Percentiles rank a stretch among this genome's conserved stretches.
Conservation (phyloP, 1,284 basidiomycete species). For the Leccinum cinnamomeum region DNA sequence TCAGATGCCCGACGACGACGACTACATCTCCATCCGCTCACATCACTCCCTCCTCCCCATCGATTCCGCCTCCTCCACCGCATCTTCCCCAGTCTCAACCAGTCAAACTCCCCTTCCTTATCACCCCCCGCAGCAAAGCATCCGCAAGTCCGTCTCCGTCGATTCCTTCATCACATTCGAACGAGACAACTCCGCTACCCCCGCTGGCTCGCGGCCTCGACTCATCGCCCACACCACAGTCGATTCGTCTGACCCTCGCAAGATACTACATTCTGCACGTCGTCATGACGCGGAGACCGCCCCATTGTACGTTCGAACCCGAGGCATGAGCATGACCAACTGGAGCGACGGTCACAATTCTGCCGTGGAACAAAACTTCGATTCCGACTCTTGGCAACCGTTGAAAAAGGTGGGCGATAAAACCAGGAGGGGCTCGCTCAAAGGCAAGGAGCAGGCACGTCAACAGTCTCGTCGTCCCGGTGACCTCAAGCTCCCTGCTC, state of each 20-base stretch:
- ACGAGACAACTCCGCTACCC: conserved; percentile 37
- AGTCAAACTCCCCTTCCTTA: conserved; percentile 13
- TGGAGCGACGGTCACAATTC: conserved; percentile 30
- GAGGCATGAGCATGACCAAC: conserved; percentile 57
- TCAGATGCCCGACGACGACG: conserved; percentile 39
- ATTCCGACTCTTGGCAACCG: conserved; percentile 30
- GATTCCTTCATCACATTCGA: conserved; percentile 64
- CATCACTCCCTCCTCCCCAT: conserved; percentile 27
- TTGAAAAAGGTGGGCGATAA: conserved; percentile 35
- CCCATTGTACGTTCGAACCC: conserved; percentile 44
- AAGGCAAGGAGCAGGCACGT: conserved; percentile 33
- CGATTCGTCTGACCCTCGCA: conserved; percentile 22
- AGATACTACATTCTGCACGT: conserved; percentile 25
- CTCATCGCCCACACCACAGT: conserved; percentile 28
- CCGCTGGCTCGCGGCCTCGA: conserved; percentile 37
- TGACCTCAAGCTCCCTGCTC: conserved; percentile 39
- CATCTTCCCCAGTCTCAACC: conserved; percentile 27
- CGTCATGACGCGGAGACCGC: conserved; percentile 35
- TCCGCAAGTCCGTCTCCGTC: conserved; percentile 72
- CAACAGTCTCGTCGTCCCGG: conserved; percentile 31
- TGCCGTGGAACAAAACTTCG: conserved; percentile 30
- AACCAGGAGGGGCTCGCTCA: conserved; percentile 35
- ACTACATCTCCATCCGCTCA: conserved; percentile 17
- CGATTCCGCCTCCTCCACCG: conserved; percentile 37
- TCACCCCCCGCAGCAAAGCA: conserved; percentile 32